Evolutionary conservation across 73 alveolate genomes (phyloP).

Genomic region (Paramecium caudatum): DNA sequence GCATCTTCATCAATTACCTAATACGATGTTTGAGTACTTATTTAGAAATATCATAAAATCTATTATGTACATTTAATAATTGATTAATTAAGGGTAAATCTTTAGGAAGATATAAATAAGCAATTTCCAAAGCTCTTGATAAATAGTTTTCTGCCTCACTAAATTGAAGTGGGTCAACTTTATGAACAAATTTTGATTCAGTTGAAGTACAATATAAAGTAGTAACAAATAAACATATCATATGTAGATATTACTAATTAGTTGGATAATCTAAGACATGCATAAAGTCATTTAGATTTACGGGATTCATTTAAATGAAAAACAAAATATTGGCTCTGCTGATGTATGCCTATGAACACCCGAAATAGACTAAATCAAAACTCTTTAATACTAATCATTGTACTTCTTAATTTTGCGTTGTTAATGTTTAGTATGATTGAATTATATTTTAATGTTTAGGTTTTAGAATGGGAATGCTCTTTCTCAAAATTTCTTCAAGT

Average conservation of each 20-base stretch:
- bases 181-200: conserved; percentile 69
- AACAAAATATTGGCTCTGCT: conserved; percentile 21
- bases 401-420: conserved; percentile 16
- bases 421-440: neutral
- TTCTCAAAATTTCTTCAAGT: conserved; percentile 19
- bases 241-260: conserved; percentile 7
- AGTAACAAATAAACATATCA: conserved; percentile 45
- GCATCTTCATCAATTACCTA: conserved; percentile 55
- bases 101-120: conserved; percentile 65
- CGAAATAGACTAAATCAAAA: conserved; percentile 18
- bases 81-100: conserved; percentile 65
- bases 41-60: conserved; percentile 61
- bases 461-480: conserved; percentile 25
- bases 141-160: conserved; percentile 72
- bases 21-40: neutral
- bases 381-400: conserved; percentile 51
- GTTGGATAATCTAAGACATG: neutral
- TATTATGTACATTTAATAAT: conserved; percentile 70
- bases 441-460: conserved; percentile 17
- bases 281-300: neutral
- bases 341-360: conserved; percentile 30
- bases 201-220: conserved; percentile 76
- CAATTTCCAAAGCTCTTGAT: conserved; percentile 73
- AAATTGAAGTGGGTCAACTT: conserved; percentile 23
- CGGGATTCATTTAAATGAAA: conserved; percentile 48